Percentiles rank a stretch among this genome's conserved stretches.
These are phyloP conservation scores for Rubus idaeus DNA, from an alignment of 306 rosid genomes.

Conservation along the genomic window DNA sequence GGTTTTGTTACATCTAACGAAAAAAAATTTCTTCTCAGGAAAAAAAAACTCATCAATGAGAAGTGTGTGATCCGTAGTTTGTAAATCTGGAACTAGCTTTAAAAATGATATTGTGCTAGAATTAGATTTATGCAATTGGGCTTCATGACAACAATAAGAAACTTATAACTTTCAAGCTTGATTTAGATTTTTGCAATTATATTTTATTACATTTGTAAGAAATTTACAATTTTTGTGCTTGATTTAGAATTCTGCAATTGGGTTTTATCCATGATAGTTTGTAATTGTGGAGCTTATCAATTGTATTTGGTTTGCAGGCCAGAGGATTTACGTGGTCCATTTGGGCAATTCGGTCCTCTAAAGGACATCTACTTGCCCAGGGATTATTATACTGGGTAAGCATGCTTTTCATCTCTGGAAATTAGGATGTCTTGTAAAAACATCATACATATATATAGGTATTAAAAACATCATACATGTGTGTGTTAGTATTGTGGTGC, in stretches of 20 bases:
- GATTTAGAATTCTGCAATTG: not conserved
- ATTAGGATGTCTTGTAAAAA: not conserved
- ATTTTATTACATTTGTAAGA: not conserved
- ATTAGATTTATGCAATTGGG: not conserved
- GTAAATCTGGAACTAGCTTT: not conserved
- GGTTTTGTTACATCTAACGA: not conserved
- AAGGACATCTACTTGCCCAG: conserved; percentile 84
- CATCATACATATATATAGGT: too few relatives aligned
- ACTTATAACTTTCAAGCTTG: not conserved
- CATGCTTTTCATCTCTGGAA: not conserved
- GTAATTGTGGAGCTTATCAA: not conserved
- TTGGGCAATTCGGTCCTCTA: conserved; percentile 70
- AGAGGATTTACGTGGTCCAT: conserved; percentile 65
- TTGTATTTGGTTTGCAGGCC: conserved; percentile 43
- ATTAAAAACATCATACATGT: too few relatives aligned
- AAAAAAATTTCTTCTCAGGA: too few relatives aligned
- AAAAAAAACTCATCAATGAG: too few relatives aligned
- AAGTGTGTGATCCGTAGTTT: too few relatives aligned
- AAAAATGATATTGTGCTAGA: not conserved
- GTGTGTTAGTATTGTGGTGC: not conserved
- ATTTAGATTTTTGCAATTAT: not conserved
- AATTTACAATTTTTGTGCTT: not conserved
- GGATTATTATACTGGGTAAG: conserved; percentile 84
- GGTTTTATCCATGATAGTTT: not conserved
- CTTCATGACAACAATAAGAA: too few relatives aligned